Conservation (phyloP, 176 grass and related monocot species). For the Hordeum marinum region DNA sequence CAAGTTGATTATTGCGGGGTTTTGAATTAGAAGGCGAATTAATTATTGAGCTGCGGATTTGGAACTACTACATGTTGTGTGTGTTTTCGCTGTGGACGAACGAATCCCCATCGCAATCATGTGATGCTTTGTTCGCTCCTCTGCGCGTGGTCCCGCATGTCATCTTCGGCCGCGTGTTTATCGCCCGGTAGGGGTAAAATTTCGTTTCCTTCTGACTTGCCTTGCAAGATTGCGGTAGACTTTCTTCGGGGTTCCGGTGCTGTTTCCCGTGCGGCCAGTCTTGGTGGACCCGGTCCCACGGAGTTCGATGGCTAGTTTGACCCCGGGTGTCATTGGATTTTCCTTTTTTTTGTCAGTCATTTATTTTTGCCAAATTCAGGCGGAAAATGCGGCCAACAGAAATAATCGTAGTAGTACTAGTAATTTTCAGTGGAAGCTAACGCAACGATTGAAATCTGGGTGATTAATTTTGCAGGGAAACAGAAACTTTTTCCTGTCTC, state of each 20-base stretch:
- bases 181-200: background rate
- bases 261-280: background rate
- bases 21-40: background rate
- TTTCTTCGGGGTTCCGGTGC: background rate
- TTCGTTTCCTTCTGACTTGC: background rate
- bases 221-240: slow-evolving; percentile 9
- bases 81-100: background rate
- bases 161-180: background rate
- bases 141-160: background rate
- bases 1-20: no score
- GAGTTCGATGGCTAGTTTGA: background rate
- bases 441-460: background rate
- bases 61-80: background rate
- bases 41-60: background rate
- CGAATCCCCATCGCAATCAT: background rate
- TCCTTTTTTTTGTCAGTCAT: no score
- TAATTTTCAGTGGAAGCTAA: background rate
- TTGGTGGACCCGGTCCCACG: background rate
- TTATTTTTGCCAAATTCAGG: background rate
- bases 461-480: background rate
- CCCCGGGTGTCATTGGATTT: background rate
- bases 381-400: background rate
- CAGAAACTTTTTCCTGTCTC: background rate
- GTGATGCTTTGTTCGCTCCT: background rate
- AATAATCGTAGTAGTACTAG: background rate